Percentiles rank a stretch among this genome's conserved stretches.
Conservation (phyloP, 1,284 basidiomycete species). For the Trichosporon asahii region DNA sequence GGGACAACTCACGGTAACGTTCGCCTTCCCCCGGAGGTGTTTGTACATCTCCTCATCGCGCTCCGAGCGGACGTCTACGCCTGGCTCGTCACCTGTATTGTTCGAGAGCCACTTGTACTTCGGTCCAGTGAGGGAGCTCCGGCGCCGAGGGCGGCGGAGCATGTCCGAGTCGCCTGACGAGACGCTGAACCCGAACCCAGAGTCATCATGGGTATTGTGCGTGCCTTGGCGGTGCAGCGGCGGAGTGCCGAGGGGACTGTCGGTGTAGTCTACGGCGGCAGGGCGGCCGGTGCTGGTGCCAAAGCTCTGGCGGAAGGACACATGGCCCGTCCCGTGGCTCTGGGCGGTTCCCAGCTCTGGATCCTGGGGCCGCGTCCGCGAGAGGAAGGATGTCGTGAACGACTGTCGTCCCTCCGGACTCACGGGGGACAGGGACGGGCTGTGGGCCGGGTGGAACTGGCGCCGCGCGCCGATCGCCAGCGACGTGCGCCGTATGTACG, state of each 20-base stretch:
- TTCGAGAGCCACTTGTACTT: constrained; percentile 37
- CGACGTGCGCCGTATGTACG: constrained; percentile 18
- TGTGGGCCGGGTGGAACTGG: constrained; percentile 10
- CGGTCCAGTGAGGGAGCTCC: background rate
- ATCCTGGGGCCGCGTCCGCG: constrained; percentile 4
- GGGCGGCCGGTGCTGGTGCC: background rate
- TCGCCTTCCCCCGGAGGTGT: constrained; percentile 35
- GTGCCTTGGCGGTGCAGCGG: background rate
- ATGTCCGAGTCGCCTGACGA: background rate
- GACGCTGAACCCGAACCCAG: background rate
- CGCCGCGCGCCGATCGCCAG: constrained; percentile 28
- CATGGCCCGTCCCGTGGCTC: background rate
- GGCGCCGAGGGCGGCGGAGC: background rate
- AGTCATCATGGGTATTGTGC: background rate
- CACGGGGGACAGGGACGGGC: background rate
- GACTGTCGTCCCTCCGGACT: background rate
- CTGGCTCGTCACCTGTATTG: constrained; percentile 52
- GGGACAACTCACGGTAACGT: constrained; percentile 31
- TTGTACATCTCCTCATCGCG: constrained; percentile 45
- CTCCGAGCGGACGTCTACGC: constrained; percentile 49
- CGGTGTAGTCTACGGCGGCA: constrained; percentile 1
- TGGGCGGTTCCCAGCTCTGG: background rate
- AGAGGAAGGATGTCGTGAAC: background rate
- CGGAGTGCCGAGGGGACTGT: background rate
- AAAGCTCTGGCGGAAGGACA: constrained; percentile 11